phyloP scores from a whole-genome alignment of 345 rosid genomes.

The Atalantia buxifolia region DNA sequence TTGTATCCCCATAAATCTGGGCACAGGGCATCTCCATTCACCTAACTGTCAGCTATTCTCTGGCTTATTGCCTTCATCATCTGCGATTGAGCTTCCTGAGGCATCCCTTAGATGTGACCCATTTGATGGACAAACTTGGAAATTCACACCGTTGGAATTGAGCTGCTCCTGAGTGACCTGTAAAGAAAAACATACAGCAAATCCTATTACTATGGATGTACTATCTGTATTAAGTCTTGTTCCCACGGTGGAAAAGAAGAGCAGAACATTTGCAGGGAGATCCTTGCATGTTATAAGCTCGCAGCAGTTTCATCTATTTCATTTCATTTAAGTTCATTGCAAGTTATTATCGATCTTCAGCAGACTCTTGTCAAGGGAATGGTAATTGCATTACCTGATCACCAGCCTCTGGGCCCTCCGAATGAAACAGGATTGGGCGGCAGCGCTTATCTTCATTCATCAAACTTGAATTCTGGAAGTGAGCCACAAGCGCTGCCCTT shows the following conservation, averaged over 20 bases:
- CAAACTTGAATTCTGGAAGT: conserved; percentile 85
- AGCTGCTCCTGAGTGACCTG: conserved; percentile 40
- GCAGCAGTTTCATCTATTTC: neutral
- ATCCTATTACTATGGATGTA: neutral
- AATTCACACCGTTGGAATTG: conserved; percentile 33
- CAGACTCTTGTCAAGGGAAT: neutral
- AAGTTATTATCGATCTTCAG: neutral
- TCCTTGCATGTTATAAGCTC: neutral
- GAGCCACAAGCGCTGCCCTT: conserved; percentile 69
- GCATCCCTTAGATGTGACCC: conserved; percentile 24
- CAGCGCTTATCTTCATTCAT: conserved; percentile 92
- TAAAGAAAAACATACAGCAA: neutral
- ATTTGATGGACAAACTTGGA: conserved; percentile 39
- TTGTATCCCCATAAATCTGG: conserved; percentile 13
- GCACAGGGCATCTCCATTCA: conserved; percentile 15
- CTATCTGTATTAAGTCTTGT: neutral
- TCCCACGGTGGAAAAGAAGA: neutral
- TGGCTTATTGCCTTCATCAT: conserved; percentile 18
- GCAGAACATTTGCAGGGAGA: neutral
- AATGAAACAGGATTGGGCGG: conserved; percentile 70
- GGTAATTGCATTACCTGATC: conserved; percentile 39
- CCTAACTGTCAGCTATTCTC: conserved; percentile 18
- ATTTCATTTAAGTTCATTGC: neutral
- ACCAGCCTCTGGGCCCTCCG: conserved; percentile 31
- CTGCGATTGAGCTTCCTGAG: conserved; percentile 24